These are phyloP conservation scores for Brassica hybrid DNA, from an alignment of 441 rosid genomes.

Conservation along the genomic window DNA sequence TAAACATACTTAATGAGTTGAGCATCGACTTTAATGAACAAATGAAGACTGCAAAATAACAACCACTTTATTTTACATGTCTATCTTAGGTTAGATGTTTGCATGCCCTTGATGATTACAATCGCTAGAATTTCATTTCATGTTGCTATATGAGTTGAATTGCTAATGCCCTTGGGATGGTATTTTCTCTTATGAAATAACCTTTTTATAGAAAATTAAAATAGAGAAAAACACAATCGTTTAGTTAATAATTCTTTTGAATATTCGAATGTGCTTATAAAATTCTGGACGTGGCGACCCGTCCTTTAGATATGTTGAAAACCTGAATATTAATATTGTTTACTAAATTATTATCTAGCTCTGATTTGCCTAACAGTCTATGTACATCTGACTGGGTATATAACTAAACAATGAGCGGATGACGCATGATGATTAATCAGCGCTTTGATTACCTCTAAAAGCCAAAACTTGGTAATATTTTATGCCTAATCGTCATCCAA, in stretches of 20 bases:
- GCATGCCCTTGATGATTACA: neutral
- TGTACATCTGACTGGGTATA: constrained; percentile 18
- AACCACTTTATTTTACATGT: neutral
- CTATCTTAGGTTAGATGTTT: neutral
- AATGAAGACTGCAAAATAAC: neutral
- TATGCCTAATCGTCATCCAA: neutral
- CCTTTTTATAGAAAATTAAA: neutral
- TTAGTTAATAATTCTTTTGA: neutral
- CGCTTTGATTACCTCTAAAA: constrained; percentile 24
- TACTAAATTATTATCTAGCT: constrained; percentile 7
- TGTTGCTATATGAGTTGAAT: neutral
- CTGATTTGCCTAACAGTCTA: constrained; percentile 16
- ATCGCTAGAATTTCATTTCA: neutral
- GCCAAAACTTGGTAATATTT: constrained; percentile 24
- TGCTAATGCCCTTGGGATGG: neutral
- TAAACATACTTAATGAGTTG: neutral
- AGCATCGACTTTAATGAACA: neutral
- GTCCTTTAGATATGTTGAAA: neutral
- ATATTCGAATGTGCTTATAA: neutral
- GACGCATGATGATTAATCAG: constrained; percentile 20
- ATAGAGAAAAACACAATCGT: neutral
- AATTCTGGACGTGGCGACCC: constrained; percentile 25
- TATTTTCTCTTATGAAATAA: neutral
- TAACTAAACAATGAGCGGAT: constrained; percentile 9
- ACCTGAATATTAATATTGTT: neutral